Evolutionary conservation across 148 eudicot species (phyloP).

Genomic region (Heliamphora exappendiculata): DNA sequence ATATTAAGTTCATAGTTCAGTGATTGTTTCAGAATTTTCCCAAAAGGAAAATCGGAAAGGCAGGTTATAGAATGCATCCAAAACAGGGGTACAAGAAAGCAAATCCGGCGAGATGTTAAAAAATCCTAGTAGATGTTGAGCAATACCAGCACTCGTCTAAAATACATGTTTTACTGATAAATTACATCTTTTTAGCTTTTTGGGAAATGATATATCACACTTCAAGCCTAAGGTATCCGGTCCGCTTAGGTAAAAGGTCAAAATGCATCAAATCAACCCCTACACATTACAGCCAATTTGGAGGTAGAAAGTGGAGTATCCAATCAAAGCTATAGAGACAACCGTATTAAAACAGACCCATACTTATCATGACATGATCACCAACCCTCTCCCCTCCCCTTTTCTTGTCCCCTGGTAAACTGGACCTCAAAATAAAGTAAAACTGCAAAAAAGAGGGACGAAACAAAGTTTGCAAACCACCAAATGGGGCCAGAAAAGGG

Average conservation of each 20-base stretch:
- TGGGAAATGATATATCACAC: not conserved
- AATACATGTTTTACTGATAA: not conserved
- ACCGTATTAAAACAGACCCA: not conserved
- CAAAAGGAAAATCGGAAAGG: not conserved
- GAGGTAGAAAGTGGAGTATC: not conserved
- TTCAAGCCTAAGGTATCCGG: not conserved
- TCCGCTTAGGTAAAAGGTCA: not conserved
- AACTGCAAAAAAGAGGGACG: not conserved
- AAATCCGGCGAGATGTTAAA: not conserved
- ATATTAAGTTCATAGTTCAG: too few species aligned
- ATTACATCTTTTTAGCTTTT: not conserved
- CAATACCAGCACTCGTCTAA: not conserved
- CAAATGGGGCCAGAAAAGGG: not conserved
- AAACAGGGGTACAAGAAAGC: not conserved
- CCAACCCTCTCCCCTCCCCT: too few species aligned
- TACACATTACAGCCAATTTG: not conserved
- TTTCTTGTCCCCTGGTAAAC: not conserved
- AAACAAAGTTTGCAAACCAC: not conserved
- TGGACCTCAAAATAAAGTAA: not conserved
- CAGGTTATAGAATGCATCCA: slow-evolving; percentile 5
- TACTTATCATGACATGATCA: not conserved
- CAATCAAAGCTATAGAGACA: not conserved
- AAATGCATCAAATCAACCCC: not conserved
- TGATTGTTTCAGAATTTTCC: too few species aligned
- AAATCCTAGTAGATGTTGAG: not conserved